Conservation (phyloP, 495 filamentous ascomycete genomes). For the Tuber calosporum region DNA sequence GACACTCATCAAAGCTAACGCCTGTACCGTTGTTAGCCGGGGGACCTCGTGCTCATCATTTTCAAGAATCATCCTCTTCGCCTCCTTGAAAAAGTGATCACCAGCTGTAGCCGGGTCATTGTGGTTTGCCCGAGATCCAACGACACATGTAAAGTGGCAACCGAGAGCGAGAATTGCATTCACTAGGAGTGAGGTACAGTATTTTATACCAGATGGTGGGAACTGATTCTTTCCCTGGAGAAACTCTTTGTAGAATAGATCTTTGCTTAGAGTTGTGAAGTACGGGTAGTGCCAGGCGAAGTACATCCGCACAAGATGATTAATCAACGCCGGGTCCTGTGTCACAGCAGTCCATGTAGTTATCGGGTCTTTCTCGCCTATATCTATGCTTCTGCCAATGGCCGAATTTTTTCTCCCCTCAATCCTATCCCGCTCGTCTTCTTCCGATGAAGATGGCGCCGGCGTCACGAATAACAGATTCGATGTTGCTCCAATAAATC, state of each 20-base stretch:
- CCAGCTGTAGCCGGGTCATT: slow-evolving; percentile 78
- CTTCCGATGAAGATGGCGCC: slow-evolving; percentile 42
- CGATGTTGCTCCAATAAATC: slow-evolving; percentile 91
- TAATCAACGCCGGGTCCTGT: slow-evolving; percentile 65
- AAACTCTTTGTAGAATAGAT: slow-evolving; percentile 83
- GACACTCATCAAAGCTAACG: slow-evolving; percentile 90
- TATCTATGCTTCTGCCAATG: slow-evolving; percentile 44
- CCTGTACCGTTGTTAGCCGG: slow-evolving; percentile 87
- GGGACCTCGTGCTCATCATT: slow-evolving; percentile 92
- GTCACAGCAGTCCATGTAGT: slow-evolving; percentile 85
- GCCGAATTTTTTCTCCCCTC: slow-evolving; percentile 39
- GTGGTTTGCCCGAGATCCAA: slow-evolving; percentile 60
- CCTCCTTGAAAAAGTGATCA: slow-evolving; percentile 94
- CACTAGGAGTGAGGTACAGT: slow-evolving; percentile 84
- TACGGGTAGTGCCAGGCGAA: slow-evolving; percentile 98
- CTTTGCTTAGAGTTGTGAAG: slow-evolving; percentile 87
- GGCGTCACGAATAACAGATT: slow-evolving; percentile 79
- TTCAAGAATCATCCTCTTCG: slow-evolving; percentile 79
- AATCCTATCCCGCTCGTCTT: slow-evolving; percentile 48
- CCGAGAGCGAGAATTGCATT: slow-evolving; percentile 95
- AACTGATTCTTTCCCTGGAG: slow-evolving; percentile 42
- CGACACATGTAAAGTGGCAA: slow-evolving; percentile 83
- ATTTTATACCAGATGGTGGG: slow-evolving; percentile 49
- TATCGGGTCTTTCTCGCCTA: slow-evolving; percentile 57
- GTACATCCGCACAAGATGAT: slow-evolving; percentile 92